phyloP scores from a whole-genome alignment of 352 stramenopile genomes.

The Thalassiosira hispida region DNA sequence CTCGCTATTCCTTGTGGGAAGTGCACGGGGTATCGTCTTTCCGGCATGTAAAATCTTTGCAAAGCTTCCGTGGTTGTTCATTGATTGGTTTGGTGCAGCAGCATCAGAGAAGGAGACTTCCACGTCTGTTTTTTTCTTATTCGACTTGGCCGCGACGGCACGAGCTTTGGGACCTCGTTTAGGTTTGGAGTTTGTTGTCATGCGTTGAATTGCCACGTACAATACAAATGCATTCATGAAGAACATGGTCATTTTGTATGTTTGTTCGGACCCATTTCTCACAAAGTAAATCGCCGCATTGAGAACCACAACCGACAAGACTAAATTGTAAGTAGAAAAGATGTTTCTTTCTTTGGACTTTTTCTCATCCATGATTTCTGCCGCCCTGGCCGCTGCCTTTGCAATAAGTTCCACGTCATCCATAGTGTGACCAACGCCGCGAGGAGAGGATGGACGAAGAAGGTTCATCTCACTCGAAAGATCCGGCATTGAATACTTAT shows the following conservation, averaged over 20 bases:
- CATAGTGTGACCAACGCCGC: constrained; percentile 7
- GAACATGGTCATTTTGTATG: constrained; percentile 32
- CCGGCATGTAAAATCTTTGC: constrained; percentile 22
- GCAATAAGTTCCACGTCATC: constrained; percentile 47
- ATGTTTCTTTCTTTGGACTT: constrained; percentile 16
- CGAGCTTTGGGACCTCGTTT: constrained; percentile 20
- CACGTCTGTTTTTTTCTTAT: constrained; percentile 7
- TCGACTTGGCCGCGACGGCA: constrained; percentile 15
- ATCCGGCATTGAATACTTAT: constrained; percentile 13
- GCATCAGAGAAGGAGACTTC: not conserved
- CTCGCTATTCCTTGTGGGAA: constrained; percentile 21
- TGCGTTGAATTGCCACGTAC: constrained; percentile 26
- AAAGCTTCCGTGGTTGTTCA: not conserved
- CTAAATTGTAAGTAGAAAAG: constrained; percentile 12
- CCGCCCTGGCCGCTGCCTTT: constrained; percentile 41
- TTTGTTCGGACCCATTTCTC: constrained; percentile 45
- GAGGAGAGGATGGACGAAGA: not conserved
- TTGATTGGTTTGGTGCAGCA: not conserved
- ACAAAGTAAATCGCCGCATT: constrained; percentile 40
- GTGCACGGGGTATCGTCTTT: constrained; percentile 38
- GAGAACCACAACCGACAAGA: constrained; percentile 33
- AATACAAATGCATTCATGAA: constrained; percentile 47
- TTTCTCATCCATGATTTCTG: constrained; percentile 39
- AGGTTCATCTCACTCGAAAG: not conserved
- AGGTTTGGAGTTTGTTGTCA: not conserved